Conservation (phyloP, 805 yeast species). For the Wickerhamiella hasegawae region DNA sequence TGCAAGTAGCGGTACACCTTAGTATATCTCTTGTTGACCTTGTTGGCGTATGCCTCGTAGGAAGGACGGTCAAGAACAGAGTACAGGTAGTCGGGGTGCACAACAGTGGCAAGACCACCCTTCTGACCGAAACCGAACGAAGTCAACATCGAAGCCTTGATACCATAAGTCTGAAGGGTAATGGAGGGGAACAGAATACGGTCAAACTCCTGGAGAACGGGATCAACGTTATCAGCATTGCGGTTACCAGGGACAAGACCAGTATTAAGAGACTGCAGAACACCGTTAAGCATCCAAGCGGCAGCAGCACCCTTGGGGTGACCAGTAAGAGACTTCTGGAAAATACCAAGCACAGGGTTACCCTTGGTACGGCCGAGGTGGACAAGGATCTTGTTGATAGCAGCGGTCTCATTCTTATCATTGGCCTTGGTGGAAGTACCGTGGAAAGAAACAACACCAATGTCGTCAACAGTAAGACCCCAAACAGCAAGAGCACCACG, state of each 20-base stretch:
- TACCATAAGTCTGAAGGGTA: conserved; percentile 85
- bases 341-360: conserved; percentile 93
- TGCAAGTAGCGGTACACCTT: conserved; percentile 89
- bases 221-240: conserved; percentile 94
- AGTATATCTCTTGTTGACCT: conserved; percentile 70
- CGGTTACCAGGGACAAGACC: conserved; percentile 98
- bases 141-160: conserved; percentile 92
- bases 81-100: conserved; percentile 86
- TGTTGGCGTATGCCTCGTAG: conserved; percentile 54
- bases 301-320: conserved; percentile 99
- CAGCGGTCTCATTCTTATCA: conserved; percentile 93
- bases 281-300: conserved; percentile 99
- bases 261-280: conserved; percentile 74
- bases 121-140: conserved; percentile 99
- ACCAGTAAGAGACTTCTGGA: conserved; percentile 98
- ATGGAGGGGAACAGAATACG: conserved; percentile 89
- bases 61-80: conserved; percentile 60
- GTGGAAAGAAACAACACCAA: conserved; percentile 95
- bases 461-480: conserved; percentile 84
- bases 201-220: conserved; percentile 63
- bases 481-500: conserved; percentile 94
- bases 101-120: conserved; percentile 89
- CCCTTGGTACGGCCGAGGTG: conserved; percentile 96
- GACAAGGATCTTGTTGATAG: conserved; percentile 80
- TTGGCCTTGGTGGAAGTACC: conserved; percentile 98